Base-by-base conservation (phyloP, 768 basidiomycete species). In the Rhizopogon vinicolor region DNA sequence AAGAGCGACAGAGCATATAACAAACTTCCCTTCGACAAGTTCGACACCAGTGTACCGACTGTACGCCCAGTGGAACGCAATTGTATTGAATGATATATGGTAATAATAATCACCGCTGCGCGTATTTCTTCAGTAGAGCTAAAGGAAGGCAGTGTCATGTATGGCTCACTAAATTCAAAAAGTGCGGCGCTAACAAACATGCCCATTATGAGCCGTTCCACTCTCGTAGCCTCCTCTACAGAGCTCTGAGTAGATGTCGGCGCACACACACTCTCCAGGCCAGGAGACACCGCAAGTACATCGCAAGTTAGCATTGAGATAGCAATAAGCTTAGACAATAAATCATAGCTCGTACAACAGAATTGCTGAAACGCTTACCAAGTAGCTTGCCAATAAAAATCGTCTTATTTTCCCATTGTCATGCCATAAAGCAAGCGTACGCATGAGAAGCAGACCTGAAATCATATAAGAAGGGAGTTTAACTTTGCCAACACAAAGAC, bases 371-470 rank as follows among this genome's bases (percentile, higher is more conserved):
- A 19, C 13, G 52, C 58, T 57, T 22, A 59, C 58, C 12, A 37
- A 5, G 13, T 52, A 59, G 18, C 52, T 48, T 13, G 49, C 18
- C 44, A 44, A 43, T 3, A 59, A 41, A 33, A 57, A 40, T 29
- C n/a, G 43, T 9, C 35, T 39, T 10, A 46, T 46, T 2, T 45
- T 42, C 19, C 18, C 3, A 28, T 39, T 45, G 18, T 39, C 4
- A 19, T 52, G 39, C 55, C 55, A 57, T 2, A 59, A 52, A 12
- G 55, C 58, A 37, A 56, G 55, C 10, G 55, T 56, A n/a, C 58
- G 58, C 35, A 59, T 56, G 12, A 59, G 45, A 46, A 59, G 55
- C 7, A 59, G 46, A 22, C 58, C 58, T 58, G 13, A 35, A 22
- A 18, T 2, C 16, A 10, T 4, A 25, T 25, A 25, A 25, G 25